Base-by-base conservation (phyloP, 495 filamentous ascomycete species). In the Aspergillus cavernicola region DNA sequence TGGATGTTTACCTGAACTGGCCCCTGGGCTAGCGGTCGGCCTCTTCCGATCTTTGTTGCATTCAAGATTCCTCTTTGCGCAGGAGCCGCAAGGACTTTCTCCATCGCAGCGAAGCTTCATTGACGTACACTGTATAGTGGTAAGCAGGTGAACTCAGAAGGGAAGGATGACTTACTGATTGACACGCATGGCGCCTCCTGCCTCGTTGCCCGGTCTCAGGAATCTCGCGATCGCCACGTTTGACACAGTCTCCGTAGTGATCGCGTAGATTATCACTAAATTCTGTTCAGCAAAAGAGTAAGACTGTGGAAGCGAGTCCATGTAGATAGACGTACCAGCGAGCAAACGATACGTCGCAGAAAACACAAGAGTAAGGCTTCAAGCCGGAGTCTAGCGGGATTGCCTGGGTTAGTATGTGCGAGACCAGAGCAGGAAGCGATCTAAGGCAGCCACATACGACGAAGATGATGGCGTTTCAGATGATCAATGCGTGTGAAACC, bases 31-130 rank as follows among this genome's bases (percentile, higher is more conserved):
- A 22, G 46, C 55, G 11, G 41, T 15, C 19, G 45, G 58, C 6
- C 47, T 51, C 29, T 56, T 66, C 22, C 65, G 64, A 20, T 66
- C 59, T 35, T 73, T 70, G 55, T 73, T 77, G 60, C 76, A 79
- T 6, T 59, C 56, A 4, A 75, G 58, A 20, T 67, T 69, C 52
- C 74, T 68, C 41, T 76, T 74, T 39, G 67, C 61, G 55, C 76
- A 79, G 0, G 75, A 72, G 24, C 70, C 68, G 52, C 76, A 79
- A 13, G 76, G 76, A 52, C 61, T 73, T 26, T 58, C 56, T 9
- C 76, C 76, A 46, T 78, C 75, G 53, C 76, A 79, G 4, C 76
- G 74, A 6, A 79, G 63, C 56, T 79, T 79, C 76, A 77, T 79
- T 33, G 72, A 69, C 13, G 73, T 78, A 52, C 76, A 79, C 75